Evolutionary conservation across 345 rosid genomes (phyloP).

Genomic region (Eucalyptus polyanthemos): DNA sequence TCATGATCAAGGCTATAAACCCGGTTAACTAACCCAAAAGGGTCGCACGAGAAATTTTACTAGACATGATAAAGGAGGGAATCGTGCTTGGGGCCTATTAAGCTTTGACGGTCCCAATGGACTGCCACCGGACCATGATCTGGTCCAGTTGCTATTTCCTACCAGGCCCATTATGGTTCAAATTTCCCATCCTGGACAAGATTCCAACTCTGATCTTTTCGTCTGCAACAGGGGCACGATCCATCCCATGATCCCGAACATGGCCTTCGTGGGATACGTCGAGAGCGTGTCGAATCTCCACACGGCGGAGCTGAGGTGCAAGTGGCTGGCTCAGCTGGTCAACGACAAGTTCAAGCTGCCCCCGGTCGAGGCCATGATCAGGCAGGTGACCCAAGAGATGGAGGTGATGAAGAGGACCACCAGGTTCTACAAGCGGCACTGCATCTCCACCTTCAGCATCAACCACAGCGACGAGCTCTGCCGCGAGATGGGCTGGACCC

Average conservation of each 20-base stretch:
- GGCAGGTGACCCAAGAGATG: slow-evolving; percentile 15
- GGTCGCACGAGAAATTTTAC: neutral
- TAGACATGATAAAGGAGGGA: neutral
- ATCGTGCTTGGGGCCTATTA: neutral
- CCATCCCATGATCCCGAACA: slow-evolving; percentile 49
- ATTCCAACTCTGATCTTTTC: neutral
- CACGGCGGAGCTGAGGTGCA: slow-evolving; percentile 36
- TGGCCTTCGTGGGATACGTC: slow-evolving; percentile 51
- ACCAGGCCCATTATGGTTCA: too few relatives aligned
- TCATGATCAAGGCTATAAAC: neutral
- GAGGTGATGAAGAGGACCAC: slow-evolving; percentile 38
- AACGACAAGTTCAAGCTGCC: slow-evolving; percentile 32
- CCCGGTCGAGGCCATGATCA: slow-evolving; percentile 12
- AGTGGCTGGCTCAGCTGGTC: slow-evolving; percentile 36
- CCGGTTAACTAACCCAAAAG: neutral
- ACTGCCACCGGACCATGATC: neutral
- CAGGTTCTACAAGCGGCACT: slow-evolving; percentile 28
- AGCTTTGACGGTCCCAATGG: neutral
- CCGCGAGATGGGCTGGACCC: slow-evolving; percentile 37
- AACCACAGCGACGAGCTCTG: slow-evolving; percentile 37
- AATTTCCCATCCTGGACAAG: neutral
- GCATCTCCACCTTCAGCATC: slow-evolving; percentile 43
- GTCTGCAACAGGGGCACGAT: slow-evolving; percentile 26
- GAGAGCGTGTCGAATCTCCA: slow-evolving; percentile 45
- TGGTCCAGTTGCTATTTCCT: neutral